Evolutionary conservation across 2,329 filamentous ascomycete species (phyloP), one percentile per base, ranked within the genome.

Genomic region (Metarhizium guizhouense): DNA sequence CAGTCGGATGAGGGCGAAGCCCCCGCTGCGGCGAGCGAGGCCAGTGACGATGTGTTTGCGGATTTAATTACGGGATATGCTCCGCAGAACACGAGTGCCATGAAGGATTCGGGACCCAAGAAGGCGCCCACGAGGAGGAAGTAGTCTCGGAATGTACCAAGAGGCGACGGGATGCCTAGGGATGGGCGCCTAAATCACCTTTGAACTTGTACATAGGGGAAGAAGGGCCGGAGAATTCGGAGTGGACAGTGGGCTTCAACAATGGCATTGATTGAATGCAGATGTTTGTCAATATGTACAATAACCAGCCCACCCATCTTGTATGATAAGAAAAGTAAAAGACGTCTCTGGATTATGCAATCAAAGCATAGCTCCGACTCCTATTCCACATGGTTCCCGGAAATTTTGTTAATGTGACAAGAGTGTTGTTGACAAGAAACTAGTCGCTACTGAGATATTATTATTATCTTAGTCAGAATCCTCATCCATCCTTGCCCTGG

Each of bases 401-500:
- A 50, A 54, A 34, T 54, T 25, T 25, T 59, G 54, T 36, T 36
- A 47, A n/a, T 53, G 36, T 47, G 49, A 51, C 49, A 52, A 52
- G 25, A 47, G 38, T 51, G 29, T 34, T 13, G 50, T 48, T 49
- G 30, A 55, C n/a, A 48, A 29, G 29, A 32, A 25, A 38, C 42
- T 20, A 29, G 32, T 14, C 40, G 18, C 48, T 49, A 57, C 18
- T 16, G 18, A 20, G 54, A 55, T 29, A 52, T 45, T 47, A 54
- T 52, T 55, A 45, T 55, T 50, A 54, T 56, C 47, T 71, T 77
- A 83, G 61, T 83, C 78, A 56, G 81, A 84, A 64, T 58, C 56
- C 14, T 85, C 81, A 60, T 83, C 75, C 63, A 84, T 81, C 51
- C 74, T 77, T 53, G 81, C 81, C 59, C 81, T 70, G 52, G 81